These are phyloP conservation scores for Fusarium sp. DNA, from an alignment of 2,329 filamentous ascomycete species.

Conservation along the genomic window DNA sequence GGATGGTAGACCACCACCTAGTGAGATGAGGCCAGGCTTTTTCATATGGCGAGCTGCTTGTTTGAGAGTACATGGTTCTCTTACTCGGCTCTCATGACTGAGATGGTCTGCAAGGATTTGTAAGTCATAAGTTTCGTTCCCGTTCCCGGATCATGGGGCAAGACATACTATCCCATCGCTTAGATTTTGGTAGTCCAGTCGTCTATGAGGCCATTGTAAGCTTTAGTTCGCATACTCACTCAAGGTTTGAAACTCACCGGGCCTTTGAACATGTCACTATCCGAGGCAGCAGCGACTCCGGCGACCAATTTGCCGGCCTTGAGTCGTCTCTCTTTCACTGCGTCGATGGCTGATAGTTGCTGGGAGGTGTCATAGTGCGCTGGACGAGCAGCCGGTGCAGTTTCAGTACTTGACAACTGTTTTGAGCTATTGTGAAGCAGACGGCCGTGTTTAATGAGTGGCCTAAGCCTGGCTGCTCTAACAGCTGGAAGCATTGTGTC, in stretches of 20 bases:
- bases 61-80: constrained; percentile 80
- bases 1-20: constrained; percentile 90
- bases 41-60: constrained; percentile 81
- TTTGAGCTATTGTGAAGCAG: constrained; percentile 35
- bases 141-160: background rate
- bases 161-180: constrained; percentile 85
- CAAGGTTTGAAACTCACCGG: constrained; percentile 60
- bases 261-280: constrained; percentile 86
- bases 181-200: constrained; percentile 76
- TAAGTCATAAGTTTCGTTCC: constrained; percentile 16
- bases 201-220: constrained; percentile 42
- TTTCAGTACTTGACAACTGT: constrained; percentile 40
- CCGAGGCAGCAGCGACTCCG: constrained; percentile 79
- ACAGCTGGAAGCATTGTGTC: constrained; percentile 36
- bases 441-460: constrained; percentile 17
- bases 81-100: constrained; percentile 69
- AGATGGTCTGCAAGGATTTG: constrained; percentile 60
- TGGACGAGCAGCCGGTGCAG: constrained; percentile 39
- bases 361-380: constrained; percentile 42
- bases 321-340: constrained; percentile 60
- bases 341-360: constrained; percentile 45
- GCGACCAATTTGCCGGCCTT: constrained; percentile 79
- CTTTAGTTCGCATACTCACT: background rate
- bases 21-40: constrained; percentile 85
- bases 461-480: constrained; percentile 37